phyloP scores from a whole-genome alignment of 139 green algal species.

The Picochlorum costavermella region DNA sequence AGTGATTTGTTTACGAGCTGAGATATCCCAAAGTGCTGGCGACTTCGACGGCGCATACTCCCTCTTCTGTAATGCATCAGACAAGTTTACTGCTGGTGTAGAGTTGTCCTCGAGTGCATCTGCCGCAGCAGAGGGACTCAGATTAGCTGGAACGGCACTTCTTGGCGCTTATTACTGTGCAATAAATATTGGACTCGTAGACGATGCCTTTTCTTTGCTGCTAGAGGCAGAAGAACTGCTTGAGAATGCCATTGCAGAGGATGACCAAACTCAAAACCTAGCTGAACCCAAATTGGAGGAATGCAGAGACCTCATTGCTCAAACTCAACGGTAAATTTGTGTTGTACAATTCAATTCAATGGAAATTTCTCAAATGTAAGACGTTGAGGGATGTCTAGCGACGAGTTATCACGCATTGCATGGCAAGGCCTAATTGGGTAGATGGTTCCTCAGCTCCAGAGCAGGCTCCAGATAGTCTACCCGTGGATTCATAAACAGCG shows the following conservation, averaged over 20 bases:
- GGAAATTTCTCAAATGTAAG: neutral
- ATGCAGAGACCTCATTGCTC: neutral
- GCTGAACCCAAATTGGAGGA: neutral
- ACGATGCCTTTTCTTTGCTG: neutral
- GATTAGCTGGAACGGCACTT: neutral
- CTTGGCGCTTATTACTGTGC: neutral
- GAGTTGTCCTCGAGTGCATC: slow-evolving; percentile 4
- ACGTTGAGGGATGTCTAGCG: too few species aligned
- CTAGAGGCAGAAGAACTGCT: neutral
- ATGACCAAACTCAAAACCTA: neutral
- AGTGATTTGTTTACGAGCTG: slow-evolving; percentile 22
- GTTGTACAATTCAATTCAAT: neutral
- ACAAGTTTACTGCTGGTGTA: slow-evolving; percentile 31
- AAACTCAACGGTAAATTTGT: neutral
- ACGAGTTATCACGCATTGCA: too few species aligned
- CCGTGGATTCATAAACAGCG: too few species aligned
- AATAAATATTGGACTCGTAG: neutral
- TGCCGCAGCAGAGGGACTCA: neutral
- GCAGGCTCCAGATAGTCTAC: too few species aligned
- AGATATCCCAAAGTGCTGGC: slow-evolving; percentile 15
- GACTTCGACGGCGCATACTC: neutral
- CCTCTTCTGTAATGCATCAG: slow-evolving; percentile 25
- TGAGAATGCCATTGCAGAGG: neutral
- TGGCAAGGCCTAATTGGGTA: too few species aligned
- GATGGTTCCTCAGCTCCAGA: too few species aligned